These are phyloP conservation scores for Psidium guajava DNA, from an alignment of 345 rosid species.

Conservation along the genomic window DNA sequence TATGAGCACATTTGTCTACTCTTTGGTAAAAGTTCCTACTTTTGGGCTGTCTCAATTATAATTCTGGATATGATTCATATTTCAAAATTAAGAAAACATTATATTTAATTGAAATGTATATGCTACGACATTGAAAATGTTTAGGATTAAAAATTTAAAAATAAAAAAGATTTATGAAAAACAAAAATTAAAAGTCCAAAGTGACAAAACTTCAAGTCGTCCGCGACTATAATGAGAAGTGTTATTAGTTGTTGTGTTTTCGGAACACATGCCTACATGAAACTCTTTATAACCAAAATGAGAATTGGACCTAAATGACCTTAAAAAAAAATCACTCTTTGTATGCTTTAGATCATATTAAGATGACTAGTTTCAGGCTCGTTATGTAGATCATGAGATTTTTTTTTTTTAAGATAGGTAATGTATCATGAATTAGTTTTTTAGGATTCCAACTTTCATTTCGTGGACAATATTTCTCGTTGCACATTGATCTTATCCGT, in stretches of 20 bases:
- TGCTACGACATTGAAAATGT: neutral
- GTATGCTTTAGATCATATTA: neutral
- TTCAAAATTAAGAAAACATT: neutral
- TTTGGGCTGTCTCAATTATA: neutral
- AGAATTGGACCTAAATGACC: neutral
- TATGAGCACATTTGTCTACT: neutral
- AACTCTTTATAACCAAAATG: neutral
- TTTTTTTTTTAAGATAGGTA: neutral
- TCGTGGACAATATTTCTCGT: neutral
- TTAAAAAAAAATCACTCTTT: neutral
- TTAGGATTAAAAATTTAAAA: neutral
- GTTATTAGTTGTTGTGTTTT: neutral
- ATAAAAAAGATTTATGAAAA: neutral
- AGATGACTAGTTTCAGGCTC: neutral
- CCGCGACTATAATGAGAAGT: neutral
- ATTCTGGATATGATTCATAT: neutral
- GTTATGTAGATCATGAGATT: neutral
- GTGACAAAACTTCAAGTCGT: neutral
- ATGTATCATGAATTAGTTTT: neutral
- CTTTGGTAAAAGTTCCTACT: neutral
- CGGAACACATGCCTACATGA: neutral
- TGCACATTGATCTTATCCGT: neutral
- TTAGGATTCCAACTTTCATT: neutral
- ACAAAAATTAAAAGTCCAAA: neutral
- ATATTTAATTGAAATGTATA: neutral